Conservation (phyloP, 345 rosid species). For the Brassica napus region DNA sequence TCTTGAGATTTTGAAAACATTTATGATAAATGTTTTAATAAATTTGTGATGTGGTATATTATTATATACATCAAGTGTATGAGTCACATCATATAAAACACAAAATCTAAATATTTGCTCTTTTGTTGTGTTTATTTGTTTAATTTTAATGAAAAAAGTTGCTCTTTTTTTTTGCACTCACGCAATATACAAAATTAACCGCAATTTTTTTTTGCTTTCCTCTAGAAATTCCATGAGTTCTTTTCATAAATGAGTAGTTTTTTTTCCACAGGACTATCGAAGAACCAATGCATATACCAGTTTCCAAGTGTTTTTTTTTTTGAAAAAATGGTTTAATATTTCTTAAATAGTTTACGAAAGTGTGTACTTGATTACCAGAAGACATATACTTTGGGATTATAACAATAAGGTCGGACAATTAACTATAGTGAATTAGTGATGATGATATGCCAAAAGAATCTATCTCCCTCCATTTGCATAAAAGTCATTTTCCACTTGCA, state of each 20-base stretch:
- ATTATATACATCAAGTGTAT: not conserved
- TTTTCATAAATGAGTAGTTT: not conserved
- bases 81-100: slow-evolving; percentile 20
- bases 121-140: not conserved
- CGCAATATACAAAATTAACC: not conserved
- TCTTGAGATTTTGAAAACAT: not conserved
- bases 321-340: too few relatives aligned
- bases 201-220: not conserved
- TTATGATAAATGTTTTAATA: not conserved
- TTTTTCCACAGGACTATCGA: too few relatives aligned
- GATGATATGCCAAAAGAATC: not conserved
- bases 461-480: not conserved
- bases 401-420: not conserved
- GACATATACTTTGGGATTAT: not conserved
- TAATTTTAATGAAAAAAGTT: not conserved
- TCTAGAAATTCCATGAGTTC: not conserved
- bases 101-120: slow-evolving; percentile 12
- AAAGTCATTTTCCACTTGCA: not conserved
- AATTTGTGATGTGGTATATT: not conserved
- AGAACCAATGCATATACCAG: too few relatives aligned
- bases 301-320: too few relatives aligned
- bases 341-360: not conserved
- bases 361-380: not conserved
- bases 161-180: not conserved
- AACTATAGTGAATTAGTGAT: not conserved